A percentile compares a stretch with the other conserved stretches of the same genome.
phyloP scores from a whole-genome alignment of 2,329 filamentous ascomycete species.

The Cadophora malorum region DNA sequence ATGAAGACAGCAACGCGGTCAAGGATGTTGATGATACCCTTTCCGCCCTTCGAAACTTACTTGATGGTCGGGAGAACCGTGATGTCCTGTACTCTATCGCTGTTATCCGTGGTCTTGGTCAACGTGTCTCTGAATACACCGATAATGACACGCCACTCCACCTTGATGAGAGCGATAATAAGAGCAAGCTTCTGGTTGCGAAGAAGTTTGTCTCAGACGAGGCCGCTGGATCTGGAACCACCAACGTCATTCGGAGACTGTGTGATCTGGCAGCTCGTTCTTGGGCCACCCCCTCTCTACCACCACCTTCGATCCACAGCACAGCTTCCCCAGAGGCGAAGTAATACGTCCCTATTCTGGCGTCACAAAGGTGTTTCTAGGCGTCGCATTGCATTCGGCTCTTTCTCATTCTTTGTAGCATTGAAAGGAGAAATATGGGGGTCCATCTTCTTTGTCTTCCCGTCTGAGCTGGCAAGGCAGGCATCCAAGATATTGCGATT shows the following conservation, averaged over 20 bases:
- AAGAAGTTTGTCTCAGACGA: constrained; percentile 74
- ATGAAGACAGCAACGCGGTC: constrained; percentile 62
- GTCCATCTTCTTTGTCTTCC: constrained; percentile 18
- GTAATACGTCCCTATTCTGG: constrained; percentile 22
- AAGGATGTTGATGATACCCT: constrained; percentile 72
- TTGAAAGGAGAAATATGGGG: constrained; percentile 29
- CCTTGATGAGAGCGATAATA: constrained; percentile 70
- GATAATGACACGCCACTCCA: constrained; percentile 63
- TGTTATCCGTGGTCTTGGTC: constrained; percentile 76
- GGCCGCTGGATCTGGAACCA: constrained; percentile 71
- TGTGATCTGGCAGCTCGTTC: constrained; percentile 67
- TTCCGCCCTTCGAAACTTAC: constrained; percentile 67
- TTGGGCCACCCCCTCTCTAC: constrained; percentile 36
- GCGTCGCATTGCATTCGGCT: constrained; percentile 37
- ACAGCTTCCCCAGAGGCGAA: constrained; percentile 21
- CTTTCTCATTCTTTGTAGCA: constrained; percentile 33
- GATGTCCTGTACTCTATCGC: constrained; percentile 91
- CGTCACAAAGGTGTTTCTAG: constrained; percentile 30
- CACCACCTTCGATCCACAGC: constrained; percentile 25
- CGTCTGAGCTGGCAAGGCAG: not conserved
- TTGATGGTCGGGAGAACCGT: constrained; percentile 84
- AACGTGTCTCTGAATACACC: constrained; percentile 65
- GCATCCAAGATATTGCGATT: constrained; percentile 1
- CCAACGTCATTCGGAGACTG: constrained; percentile 74
- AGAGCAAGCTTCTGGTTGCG: constrained; percentile 71